phyloP scores from a whole-genome alignment of 306 rosid species.

The Ochetophila trinervis region DNA sequence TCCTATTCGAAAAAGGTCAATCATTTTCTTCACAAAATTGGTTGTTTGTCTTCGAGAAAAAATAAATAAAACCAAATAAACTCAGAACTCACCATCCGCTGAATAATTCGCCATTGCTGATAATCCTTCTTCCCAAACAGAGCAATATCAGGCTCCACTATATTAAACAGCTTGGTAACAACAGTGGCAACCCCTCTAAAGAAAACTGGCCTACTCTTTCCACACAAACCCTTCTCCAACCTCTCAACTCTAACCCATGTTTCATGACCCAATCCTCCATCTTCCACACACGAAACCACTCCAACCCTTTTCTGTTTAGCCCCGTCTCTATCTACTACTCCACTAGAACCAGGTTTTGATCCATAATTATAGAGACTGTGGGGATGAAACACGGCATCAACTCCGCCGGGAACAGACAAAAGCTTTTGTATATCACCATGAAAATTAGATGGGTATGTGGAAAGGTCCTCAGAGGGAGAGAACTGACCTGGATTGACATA shows the following conservation, averaged over 20 bases:
- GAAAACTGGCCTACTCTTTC: slow-evolving; percentile 74
- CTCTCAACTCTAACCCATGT: slow-evolving; percentile 80
- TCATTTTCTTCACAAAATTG: not conserved
- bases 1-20: not conserved
- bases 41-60: not conserved
- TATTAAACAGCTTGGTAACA: slow-evolving; percentile 77
- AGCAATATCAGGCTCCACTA: slow-evolving; percentile 87
- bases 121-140: slow-evolving; percentile 93
- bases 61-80: no score
- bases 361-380: slow-evolving; percentile 60
- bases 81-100: slow-evolving; percentile 53
- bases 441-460: slow-evolving; percentile 83
- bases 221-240: slow-evolving; percentile 81
- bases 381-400: slow-evolving; percentile 73
- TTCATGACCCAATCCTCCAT: slow-evolving; percentile 58
- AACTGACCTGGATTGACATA: slow-evolving; percentile 91
- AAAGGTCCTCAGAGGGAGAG: slow-evolving; percentile 77
- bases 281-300: slow-evolving; percentile 60
- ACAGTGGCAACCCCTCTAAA: slow-evolving; percentile 90
- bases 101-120: slow-evolving; percentile 80
- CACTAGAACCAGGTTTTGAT: not conserved
- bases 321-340: slow-evolving; percentile 7
- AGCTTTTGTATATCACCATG: slow-evolving; percentile 65
- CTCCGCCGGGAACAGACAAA: slow-evolving; percentile 52
- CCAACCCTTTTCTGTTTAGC: not conserved